Evolutionary conservation across 2,329 filamentous ascomycete genomes (phyloP), one percentile per base, ranked within the genome.

Genomic region (Colletotrichum musae): DNA sequence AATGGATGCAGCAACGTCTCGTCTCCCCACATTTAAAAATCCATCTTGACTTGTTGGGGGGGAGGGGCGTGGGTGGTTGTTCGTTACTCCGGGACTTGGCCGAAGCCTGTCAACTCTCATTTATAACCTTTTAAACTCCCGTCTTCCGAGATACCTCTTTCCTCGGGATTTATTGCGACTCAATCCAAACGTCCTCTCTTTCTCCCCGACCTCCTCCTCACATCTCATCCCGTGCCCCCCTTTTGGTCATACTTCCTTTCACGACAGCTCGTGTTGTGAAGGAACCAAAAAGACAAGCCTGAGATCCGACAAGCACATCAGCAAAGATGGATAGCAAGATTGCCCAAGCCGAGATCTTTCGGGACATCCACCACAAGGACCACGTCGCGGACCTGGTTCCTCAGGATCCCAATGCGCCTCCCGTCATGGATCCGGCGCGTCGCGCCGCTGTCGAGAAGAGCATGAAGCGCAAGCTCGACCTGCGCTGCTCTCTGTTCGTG

Each of bases 401-500:
- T 0, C 36, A 36, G 2, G 67, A 67, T 15, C 56, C 67, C 26
- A 70, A 70, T 43, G 67, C 56, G 7, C 67, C 62, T 12, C 62
- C 62, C 16, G 24, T 18, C 47, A 70, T 70, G 68, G 81, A 82
- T 65, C 80, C 84, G 0, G 86, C 85, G 48, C 85, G 88, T 68
- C 87, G 90, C 13, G 75, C 76, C 0, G 75, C 76, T 15, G 86
- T 91, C n/a, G 92, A 94, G 79, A 88, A 86, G 77, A 85, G 83
- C 43, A 80, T 95, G 74, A 86, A 89, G 77, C 87, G 89, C 73
- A 94, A 94, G 81, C 89, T 94, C 63, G 93, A 94, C 76, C 74
- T 86, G 21, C 86, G 92, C 69, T 94, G 78, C 82, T 91, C 77
- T 82, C 87, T 92, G 73, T 87, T 94, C 66, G 88, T 94, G 56